Conservation (phyloP, 495 filamentous ascomycete genomes). For the Elaphomyces granulatus region DNA sequence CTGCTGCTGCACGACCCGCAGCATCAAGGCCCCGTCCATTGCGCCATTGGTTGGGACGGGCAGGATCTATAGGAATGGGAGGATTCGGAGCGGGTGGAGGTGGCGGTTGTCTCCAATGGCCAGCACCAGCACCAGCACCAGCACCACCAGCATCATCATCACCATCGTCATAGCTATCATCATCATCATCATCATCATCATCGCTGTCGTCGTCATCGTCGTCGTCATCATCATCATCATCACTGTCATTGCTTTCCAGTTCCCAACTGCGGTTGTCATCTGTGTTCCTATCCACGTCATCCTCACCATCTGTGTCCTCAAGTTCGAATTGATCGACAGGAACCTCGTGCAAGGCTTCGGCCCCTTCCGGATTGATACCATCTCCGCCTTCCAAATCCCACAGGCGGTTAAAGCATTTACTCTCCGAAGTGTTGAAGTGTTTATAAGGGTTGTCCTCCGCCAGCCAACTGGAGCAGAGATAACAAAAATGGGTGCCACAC, state of each 20-base stretch:
- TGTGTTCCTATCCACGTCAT: neutral
- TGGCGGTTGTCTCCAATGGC: slow-evolving; percentile 17
- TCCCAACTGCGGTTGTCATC: neutral
- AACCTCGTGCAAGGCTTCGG: slow-evolving; percentile 28
- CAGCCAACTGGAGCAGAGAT: slow-evolving; percentile 85
- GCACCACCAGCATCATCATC: slow-evolving; percentile 15
- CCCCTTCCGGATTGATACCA: slow-evolving; percentile 36
- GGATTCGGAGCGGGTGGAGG: slow-evolving; percentile 32
- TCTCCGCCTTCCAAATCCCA: slow-evolving; percentile 86
- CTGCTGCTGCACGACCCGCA: slow-evolving; percentile 28
- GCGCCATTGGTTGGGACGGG: slow-evolving; percentile 15
- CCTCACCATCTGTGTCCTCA: slow-evolving; percentile 23
- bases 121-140: slow-evolving; percentile 6
- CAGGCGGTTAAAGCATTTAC: slow-evolving; percentile 62
- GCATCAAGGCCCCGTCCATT: slow-evolving; percentile 19
- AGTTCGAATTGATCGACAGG: slow-evolving; percentile 23
- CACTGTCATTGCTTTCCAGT: neutral
- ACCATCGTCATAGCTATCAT: slow-evolving; percentile 7
- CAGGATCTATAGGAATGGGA: slow-evolving; percentile 17
- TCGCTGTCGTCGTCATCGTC: slow-evolving; percentile 15
- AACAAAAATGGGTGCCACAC: slow-evolving; percentile 89
- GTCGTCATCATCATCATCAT: slow-evolving; percentile 9
- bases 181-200: slow-evolving; percentile 13
- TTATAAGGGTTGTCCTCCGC: slow-evolving; percentile 63
- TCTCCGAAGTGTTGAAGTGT: slow-evolving; percentile 65